Conservation (phyloP, 345 rosid species). For the Citrus trifoliata region DNA sequence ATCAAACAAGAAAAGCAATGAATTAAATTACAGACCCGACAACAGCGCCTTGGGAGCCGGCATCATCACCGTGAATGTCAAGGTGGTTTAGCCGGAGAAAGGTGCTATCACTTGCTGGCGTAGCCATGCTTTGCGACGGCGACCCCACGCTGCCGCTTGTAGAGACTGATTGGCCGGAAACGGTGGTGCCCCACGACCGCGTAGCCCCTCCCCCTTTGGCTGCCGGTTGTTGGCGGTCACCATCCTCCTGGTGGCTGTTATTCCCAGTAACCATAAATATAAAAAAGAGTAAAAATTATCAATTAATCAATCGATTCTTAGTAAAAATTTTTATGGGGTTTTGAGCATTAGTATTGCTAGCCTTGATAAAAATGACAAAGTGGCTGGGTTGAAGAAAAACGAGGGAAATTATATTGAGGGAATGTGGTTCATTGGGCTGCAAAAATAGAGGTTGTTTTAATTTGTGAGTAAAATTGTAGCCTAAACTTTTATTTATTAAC, state of each 20-base stretch:
- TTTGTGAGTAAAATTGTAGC: too few relatives aligned
- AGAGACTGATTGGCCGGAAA: conserved; percentile 83
- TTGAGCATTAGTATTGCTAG: neutral
- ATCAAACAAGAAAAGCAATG: neutral
- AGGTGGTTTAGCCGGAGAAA: conserved; percentile 63
- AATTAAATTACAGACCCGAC: conserved; percentile 46
- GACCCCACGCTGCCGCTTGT: conserved; percentile 95
- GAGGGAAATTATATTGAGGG: neutral
- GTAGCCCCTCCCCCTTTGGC: conserved; percentile 40
- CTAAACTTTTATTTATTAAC: too few relatives aligned
- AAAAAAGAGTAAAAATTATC: conserved; percentile 8
- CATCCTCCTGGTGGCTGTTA: conserved; percentile 52
- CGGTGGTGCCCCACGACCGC: conserved; percentile 81
- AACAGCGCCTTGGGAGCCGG: conserved; percentile 74
- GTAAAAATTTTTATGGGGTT: neutral
- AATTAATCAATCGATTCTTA: conserved; percentile 1
- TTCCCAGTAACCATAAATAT: conserved; percentile 47
- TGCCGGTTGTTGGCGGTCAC: conserved; percentile 34
- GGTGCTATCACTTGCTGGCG: conserved; percentile 74
- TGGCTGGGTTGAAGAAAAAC: neutral
- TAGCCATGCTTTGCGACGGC: conserved; percentile 71
- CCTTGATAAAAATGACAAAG: neutral
- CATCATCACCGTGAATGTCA: conserved; percentile 91
- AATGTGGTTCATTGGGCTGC: too few relatives aligned
- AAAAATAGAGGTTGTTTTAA: neutral